Evolutionary conservation across 495 filamentous ascomycete species (phyloP), one percentile per base, ranked within the genome.

Genomic region (Podospora conica): DNA sequence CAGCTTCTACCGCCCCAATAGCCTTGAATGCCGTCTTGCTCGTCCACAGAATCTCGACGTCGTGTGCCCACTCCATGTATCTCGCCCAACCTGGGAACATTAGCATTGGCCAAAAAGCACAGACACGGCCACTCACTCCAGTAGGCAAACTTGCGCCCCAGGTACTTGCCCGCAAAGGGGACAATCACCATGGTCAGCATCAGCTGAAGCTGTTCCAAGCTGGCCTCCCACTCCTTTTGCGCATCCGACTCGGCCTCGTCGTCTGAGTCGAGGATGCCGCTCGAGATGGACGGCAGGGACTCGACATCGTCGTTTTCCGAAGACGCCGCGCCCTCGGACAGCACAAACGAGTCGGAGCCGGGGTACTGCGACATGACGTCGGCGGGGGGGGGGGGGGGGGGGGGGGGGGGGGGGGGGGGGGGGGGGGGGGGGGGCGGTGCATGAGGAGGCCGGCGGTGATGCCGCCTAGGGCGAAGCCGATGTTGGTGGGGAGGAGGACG

Each of bases 141-240:
- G 78, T 97, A 98, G 60, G 95, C 95, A 81, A 91, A 96, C 78
- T 88, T 92, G 75, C 95, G 83, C 53, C 95, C 95, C 70, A 97
- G 81, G 76, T 92, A 97, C 76, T 97, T 98, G 22, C 95, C 95
- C 60, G 92, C 78, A 74, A 94, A 96, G 20, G 95, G 95, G 48
- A 98, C 89, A 69, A 97, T 73, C 20, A 98, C 90, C 91, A 98
- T 96, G 9, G 88, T 94, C 73, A 97, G 74, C 55, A 98, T 80
- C 59, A 98, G 80, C 82, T 98, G 91, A 57, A 98, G 77, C 78
- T 98, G 95, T 79, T 96, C 90, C 68, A 98, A 78, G 69, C 89
- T 93, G 71, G 92, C 91, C 68, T 91, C 88, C 95, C 95, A 98
- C 76, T 98, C 93, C 21, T 82, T 84, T 75, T 98, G 94, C 20